Base-by-base conservation (phyloP, 2,329 filamentous ascomycete genomes). In the Alternaria dauci region DNA sequence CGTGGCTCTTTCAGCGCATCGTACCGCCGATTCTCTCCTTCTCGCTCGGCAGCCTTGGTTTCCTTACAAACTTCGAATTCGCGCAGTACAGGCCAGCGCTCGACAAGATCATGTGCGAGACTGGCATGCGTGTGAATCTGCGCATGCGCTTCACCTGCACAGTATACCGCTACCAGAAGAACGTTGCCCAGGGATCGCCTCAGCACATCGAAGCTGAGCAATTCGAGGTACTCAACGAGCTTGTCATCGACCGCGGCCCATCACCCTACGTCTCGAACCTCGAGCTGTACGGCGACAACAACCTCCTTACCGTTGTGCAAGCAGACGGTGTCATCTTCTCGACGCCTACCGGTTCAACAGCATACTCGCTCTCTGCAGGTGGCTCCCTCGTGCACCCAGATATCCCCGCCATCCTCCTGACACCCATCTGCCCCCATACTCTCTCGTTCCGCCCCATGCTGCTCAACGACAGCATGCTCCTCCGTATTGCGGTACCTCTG, bases 111-210 rank as follows among this genome's bases (percentile, higher is more conserved):
- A 96, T 99, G 93, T 93, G 93, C 62, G 92, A 96, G 58, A 88
- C 91, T 2, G 95, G 95, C 57, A 98, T 99, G 94, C 91, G 94
- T 55, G 94, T 98, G 62, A 98, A 97, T 75, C 84, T 99, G 69
- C 93, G 95, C 68, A 99, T 99, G 95, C 91, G 95, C 63, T 99
- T 99, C 79, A 99, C 95, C 16, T 98, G 94, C 81, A 98, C 95
- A 0, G 94, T 99, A 8, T 97, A 94, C 82, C 91, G 94, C 44
- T 86, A 90, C 67, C 73, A 77, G 58, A 75, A 77, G 51, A 71
- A 76, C 39, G 69, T 75, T 14, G 77, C 75, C 42, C 78, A 82
- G 7, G 81, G 85, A 11, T 84, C 87, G n/a, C 87, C 88, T 39
- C 86, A 90, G 43, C 76, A 79, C 67, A 90, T 95, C 70, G 94